Evolutionary conservation across 768 basidiomycete genomes (phyloP).

Genomic region (Coprinopsis sp.): DNA sequence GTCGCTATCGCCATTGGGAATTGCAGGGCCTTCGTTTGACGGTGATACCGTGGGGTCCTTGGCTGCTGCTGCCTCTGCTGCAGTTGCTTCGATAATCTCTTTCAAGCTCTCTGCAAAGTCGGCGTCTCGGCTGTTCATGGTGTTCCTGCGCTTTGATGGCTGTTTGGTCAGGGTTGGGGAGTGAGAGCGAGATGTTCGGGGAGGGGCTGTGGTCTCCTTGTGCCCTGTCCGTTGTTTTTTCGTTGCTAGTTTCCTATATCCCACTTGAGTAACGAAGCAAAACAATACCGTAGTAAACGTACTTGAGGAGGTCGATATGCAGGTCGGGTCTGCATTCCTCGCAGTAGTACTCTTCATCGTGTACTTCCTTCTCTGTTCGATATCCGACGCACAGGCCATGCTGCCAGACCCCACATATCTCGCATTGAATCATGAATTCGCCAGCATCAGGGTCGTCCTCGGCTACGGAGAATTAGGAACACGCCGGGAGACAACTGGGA

Average conservation of each 20-base stretch:
- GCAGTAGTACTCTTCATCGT: slow-evolving; percentile 85
- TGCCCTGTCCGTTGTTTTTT: slow-evolving; percentile 49
- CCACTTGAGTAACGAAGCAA: slow-evolving; percentile 10
- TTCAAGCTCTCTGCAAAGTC: slow-evolving; percentile 86
- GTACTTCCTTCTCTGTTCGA: slow-evolving; percentile 68
- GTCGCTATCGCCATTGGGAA: slow-evolving; percentile 43
- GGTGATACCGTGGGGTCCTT: slow-evolving; percentile 34
- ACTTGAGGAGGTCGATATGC: slow-evolving; percentile 81
- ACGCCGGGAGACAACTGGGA: slow-evolving; percentile 9
- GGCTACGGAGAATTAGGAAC: slow-evolving; percentile 33
- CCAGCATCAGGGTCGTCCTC: slow-evolving; percentile 80
- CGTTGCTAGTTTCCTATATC: slow-evolving; percentile 55
- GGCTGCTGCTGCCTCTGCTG: slow-evolving; percentile 60
- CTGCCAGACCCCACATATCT: slow-evolving; percentile 97
- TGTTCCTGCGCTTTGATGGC: slow-evolving; percentile 84
- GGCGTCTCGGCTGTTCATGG: slow-evolving; percentile 97
- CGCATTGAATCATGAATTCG: slow-evolving; percentile 97
- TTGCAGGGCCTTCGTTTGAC: slow-evolving; percentile 31
- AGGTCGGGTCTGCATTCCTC: slow-evolving; percentile 88
- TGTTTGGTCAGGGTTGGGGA: slow-evolving; percentile 61
- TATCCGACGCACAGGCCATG: slow-evolving; percentile 96
- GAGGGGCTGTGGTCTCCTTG: slow-evolving; percentile 44
- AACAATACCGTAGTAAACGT: slow-evolving; percentile 24
- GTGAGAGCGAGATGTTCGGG: slow-evolving; percentile 71
- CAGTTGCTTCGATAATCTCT: slow-evolving; percentile 70